Evolutionary conservation across 2,329 filamentous ascomycete species (phyloP).

Genomic region (Penicillium nordicum): DNA sequence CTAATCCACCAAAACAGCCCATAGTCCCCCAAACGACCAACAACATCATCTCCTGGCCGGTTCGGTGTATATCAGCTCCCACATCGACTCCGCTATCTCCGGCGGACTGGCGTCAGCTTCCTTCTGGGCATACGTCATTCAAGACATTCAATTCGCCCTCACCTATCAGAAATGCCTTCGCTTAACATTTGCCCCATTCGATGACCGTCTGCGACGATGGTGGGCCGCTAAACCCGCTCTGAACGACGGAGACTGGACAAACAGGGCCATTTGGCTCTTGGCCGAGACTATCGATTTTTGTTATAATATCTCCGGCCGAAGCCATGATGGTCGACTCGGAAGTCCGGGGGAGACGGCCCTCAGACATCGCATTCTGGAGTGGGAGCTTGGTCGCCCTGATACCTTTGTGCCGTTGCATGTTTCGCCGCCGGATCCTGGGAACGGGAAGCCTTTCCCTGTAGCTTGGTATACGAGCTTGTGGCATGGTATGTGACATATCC

Average conservation of each 20-base stretch:
- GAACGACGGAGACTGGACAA: constrained; percentile 34
- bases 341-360: constrained; percentile 19
- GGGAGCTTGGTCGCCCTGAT: constrained; percentile 29
- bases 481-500: constrained; percentile 25
- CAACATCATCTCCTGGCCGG: constrained; percentile 36
- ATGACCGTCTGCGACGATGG: constrained; percentile 27
- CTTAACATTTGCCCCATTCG: constrained; percentile 31
- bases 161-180: constrained; percentile 33
- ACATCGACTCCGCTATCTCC: constrained; percentile 33
- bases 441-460: constrained; percentile 32
- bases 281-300: constrained; percentile 35
- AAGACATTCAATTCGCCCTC: constrained; percentile 36
- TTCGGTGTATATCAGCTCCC: constrained; percentile 36
- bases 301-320: constrained; percentile 23
- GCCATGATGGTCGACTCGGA: constrained; percentile 18
- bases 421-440: constrained; percentile 24
- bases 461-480: constrained; percentile 33
- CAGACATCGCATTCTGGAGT: constrained; percentile 26
- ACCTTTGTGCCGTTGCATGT: constrained; percentile 32
- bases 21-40: constrained; percentile 32
- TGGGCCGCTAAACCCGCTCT: constrained; percentile 26
- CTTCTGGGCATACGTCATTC: constrained; percentile 37
- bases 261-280: constrained; percentile 33
- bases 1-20: constrained; percentile 21
- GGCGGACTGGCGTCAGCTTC: constrained; percentile 34